Base-by-base conservation (phyloP, 2,329 filamentous ascomycete species). In the Phaeosphaeria sp. region DNA sequence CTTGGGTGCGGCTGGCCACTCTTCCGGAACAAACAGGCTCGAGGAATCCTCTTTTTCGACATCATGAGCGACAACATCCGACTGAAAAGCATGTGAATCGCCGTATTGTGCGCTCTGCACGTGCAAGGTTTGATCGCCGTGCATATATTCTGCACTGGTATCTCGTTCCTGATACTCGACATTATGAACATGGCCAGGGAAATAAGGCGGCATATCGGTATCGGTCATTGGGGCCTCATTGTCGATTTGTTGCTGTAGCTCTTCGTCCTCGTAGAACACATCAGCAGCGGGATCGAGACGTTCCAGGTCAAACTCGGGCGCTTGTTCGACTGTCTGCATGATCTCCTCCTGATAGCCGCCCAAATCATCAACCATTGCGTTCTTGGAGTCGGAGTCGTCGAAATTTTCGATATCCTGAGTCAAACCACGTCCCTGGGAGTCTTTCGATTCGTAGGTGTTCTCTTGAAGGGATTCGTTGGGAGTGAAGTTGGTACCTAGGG, bases 11-110 rank as follows among this genome's bases (percentile, higher is more conserved):
- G 52, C 10, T 15, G 62, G 10, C 15, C 18, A 18, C 9, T 15
- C 10, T 39, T 68, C 66, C 10, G 63, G 44, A 7, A 68, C 25
- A 20, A 69, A 69, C 6, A 68, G 62, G 5, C 62, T 52, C 6
- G 59, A 25, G 18, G 63, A 57, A 2, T 56, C 51, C 10, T 46
- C 49, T 15, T 57, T 50, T 33, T 52, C 21, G 30, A 53, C 43
- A 9, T 39, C 21, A 23, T 22, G 4, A 1, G 25, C 21, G 30
- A 53, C 43, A 9, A 25, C 21, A 23, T 22, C 9, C 6, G 25
- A 27, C 17, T 53, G 50, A 3, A 53, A 41, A n/a, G 23, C 39
- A 20, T 9, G 11, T 3, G 6, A 4, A 9, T 23, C 21, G 6
- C 9, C 17, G 23, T 13, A 13, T 11, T 42, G 43, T 13, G 6